Conservation (phyloP, 2,329 filamentous ascomycete species). For the Ascosphaera pollenicola region DNA sequence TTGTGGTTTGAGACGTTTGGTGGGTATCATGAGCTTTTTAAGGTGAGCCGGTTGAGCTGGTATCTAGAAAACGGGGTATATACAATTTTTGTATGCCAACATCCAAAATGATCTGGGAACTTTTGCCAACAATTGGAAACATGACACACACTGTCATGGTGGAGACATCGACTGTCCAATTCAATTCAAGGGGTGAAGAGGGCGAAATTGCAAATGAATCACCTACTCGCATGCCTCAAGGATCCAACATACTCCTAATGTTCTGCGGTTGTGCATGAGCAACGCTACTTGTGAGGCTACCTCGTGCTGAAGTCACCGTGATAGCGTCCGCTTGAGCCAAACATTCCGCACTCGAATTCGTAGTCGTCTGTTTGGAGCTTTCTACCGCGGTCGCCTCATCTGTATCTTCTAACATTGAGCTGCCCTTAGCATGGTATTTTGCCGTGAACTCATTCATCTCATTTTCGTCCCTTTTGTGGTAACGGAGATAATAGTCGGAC, state of each 20-base stretch:
- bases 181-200: background rate
- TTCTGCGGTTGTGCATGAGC: slow-evolving; percentile 11
- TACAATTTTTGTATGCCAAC: no score
- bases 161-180: background rate
- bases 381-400: background rate
- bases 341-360: background rate
- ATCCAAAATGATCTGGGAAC: no score
- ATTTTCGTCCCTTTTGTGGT: background rate
- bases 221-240: slow-evolving; percentile 9
- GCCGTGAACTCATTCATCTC: background rate
- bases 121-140: no score
- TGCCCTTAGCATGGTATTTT: background rate
- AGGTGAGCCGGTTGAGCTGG: no score
- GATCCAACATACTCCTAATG: slow-evolving; percentile 21
- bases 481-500: background rate
- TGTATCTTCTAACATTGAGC: background rate
- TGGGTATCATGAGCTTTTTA: no score
- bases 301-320: background rate
- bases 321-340: background rate
- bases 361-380: background rate
- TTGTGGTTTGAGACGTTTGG: no score
- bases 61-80: no score
- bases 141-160: background rate
- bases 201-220: background rate
- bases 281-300: background rate